Base-by-base conservation (phyloP, 345 rosid genomes). In the Mercurialis annua region DNA sequence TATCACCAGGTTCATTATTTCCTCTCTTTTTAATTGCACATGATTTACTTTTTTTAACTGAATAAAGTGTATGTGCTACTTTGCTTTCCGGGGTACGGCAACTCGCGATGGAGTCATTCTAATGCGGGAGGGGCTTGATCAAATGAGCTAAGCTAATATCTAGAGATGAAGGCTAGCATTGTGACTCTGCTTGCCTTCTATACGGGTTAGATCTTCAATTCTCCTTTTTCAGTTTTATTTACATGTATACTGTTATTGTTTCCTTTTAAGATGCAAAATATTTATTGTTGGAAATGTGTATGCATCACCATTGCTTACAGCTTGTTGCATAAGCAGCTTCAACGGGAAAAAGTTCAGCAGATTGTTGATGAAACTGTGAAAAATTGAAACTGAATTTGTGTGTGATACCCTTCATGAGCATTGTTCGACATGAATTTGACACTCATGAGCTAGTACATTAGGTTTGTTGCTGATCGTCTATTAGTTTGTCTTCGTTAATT, bases 71-170 rank as follows among this genome's bases (percentile, higher is more conserved):
- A n/a, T n/a, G n/a, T n/a, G n/a, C n/a, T n/a, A n/a, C n/a, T n/a
- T n/a, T n/a, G n/a, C n/a, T n/a, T n/a, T n/a, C n/a, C n/a, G n/a
- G n/a, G n/a, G n/a, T n/a, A n/a, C n/a, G n/a, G n/a, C n/a, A n/a
- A n/a, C n/a, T n/a, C n/a, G n/a, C n/a, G n/a, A n/a, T n/a, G n/a
- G n/a, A n/a, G n/a, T n/a, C n/a, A n/a, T n/a, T n/a, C n/a, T n/a
- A n/a, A n/a, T n/a, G n/a, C n/a, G n/a, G n/a, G 89, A 84, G 98
- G 75, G 96, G 96, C 74, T 72, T 90, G 65, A 90, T 92, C 96
- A 24, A 92, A 92, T 60, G 98, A n/a, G n/a, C n/a, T n/a, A n/a
- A 92, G 81, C 90, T 90, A 71, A 90, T 92, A 73, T 88, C 97
- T 50, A 84, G 96, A 81, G 98, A 92, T 1, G 96, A 90, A 76